These are phyloP conservation scores for Penicillium pulvis DNA, from an alignment of 495 filamentous ascomycete species.

Conservation along the genomic window DNA sequence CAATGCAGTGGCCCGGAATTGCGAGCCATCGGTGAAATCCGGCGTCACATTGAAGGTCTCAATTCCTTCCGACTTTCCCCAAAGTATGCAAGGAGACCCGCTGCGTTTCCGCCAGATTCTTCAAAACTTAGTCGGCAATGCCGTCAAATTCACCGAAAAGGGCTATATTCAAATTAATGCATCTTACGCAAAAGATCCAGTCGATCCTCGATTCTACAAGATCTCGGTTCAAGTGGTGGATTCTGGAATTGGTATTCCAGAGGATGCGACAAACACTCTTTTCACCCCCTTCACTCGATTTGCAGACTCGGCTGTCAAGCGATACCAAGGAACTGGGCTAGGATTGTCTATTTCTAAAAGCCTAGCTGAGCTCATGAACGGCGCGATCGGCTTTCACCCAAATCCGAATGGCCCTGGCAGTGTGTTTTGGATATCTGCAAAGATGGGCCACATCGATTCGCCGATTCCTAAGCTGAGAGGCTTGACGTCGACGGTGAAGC, in stretches of 20 bases:
- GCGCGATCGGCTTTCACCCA: constrained; percentile 62
- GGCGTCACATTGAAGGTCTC: constrained; percentile 54
- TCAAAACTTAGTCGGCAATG: constrained; percentile 85
- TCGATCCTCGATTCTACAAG: constrained; percentile 40
- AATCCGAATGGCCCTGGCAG: constrained; percentile 57
- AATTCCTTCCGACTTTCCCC: constrained; percentile 48
- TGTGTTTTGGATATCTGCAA: constrained; percentile 61
- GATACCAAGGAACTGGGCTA: constrained; percentile 80
- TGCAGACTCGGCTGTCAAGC: constrained; percentile 72
- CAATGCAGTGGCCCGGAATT: constrained; percentile 54
- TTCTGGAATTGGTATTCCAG: constrained; percentile 82
- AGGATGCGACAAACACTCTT: constrained; percentile 67
- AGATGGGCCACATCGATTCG: constrained; percentile 45
- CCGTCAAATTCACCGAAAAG: constrained; percentile 81
- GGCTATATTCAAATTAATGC: constrained; percentile 63
- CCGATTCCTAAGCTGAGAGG: background rate
- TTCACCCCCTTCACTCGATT: constrained; percentile 89
- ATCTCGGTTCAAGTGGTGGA: constrained; percentile 66
- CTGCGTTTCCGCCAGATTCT: constrained; percentile 79
- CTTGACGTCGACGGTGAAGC: background rate
- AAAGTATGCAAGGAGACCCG: constrained; percentile 64
- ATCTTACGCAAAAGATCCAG: constrained; percentile 51
- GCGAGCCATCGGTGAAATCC: constrained; percentile 57
- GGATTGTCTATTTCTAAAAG: constrained; percentile 82
- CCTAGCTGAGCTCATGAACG: constrained; percentile 81